Evolutionary conservation across 495 filamentous ascomycete species (phyloP), one percentile per base, ranked within the genome.

Genomic region (Lepidopterella palustris): DNA sequence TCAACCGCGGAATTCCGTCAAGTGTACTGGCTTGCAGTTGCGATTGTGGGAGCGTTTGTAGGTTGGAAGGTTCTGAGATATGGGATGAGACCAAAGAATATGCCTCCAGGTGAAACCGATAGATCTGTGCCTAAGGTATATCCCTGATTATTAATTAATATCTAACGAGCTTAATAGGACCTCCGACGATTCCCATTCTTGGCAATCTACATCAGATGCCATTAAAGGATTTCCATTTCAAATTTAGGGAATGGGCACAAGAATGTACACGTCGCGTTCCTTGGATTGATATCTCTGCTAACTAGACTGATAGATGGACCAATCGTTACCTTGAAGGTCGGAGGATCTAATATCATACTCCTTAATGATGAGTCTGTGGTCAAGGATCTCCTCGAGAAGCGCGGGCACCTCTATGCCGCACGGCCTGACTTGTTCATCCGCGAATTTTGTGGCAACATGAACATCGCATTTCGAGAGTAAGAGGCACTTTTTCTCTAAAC

Each of bases 211-310:
- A 49, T 24, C 45, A 49, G 45, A 49, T 49, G 45, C 45, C 45
- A 24, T 21, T 49, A 10, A 49, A 49, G n/a, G 45, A 49, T 21
- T 49, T 49, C 10, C 45, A 49, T 49, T 49, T 49, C 45, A 49
- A 49, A 49, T 49, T 49, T 24, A 49, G 45, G 45, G 45, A 49
- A 49, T 49, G 45, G 45, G 45, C 45, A 21, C 45, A 49, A 24
- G 1, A 49, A 24, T 49, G 45, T 49, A 49, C n/a, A 24, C 15
- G 15, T 35, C 6, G 31, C 6, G 15, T 6, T 6, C 31, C 31
- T 35, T 6, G 31, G 6, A 35, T 35, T 35, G 15, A 6, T 35
- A 6, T 35, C 31, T 35, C 31, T 15, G 31, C 31, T 35, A 35
- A 35, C 15, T 35, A 10, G 11, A 21, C n/a, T 4, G 1, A n/a